Base-by-base conservation (phyloP, 768 basidiomycete species). In the Mycena kentingensis region DNA sequence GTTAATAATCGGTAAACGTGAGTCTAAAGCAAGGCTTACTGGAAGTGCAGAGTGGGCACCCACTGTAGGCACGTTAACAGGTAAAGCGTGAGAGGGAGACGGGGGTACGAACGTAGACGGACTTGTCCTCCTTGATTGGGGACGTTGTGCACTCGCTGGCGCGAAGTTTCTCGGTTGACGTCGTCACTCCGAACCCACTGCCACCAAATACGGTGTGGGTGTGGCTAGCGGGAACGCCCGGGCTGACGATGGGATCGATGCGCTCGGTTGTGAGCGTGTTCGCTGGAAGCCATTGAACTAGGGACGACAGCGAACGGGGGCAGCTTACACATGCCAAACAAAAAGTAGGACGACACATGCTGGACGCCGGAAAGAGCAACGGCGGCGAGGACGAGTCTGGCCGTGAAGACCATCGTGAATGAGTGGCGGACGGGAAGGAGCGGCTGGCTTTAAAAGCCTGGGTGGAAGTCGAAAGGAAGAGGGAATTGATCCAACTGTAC, bases 61-160 rank as follows among this genome's bases (percentile, higher is more conserved):
- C 58, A 60, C 54, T 60, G 12, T n/a, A 29, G 12, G 13, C 3
- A 8, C 13, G n/a, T 29, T 45, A 12, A 16, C 8, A n/a, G 6
- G 15, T 21, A 11, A n/a, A 29, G 38, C n/a, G 27, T 27, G 48
- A 56, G 37, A 36, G 6, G 8, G 34, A 26, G n/a, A 37, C 19
- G 28, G 16, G 10, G 45, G 29, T 8, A 70, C 74, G 39, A 55
- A 78, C 77, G 55, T 81, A 81, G 45, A 69, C 73, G 18, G 77
- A 79, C 57, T 80, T 78, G 66, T 81, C 79, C 65, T 82, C 67
- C 15, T 70, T 68, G 60, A 82, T 80, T 32, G 79, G 79, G 51
- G 76, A 69, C n/a, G 80, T 77, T 2, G 79, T 77, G 60, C 81
- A 82, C 60, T 74, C 55, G 58, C 80, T 81, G 51, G 76, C 52